Percentiles rank a stretch among this genome's conserved stretches.
These are phyloP conservation scores for Candida gigantensis DNA, from an alignment of 1,139 yeast species.

Conservation along the genomic window DNA sequence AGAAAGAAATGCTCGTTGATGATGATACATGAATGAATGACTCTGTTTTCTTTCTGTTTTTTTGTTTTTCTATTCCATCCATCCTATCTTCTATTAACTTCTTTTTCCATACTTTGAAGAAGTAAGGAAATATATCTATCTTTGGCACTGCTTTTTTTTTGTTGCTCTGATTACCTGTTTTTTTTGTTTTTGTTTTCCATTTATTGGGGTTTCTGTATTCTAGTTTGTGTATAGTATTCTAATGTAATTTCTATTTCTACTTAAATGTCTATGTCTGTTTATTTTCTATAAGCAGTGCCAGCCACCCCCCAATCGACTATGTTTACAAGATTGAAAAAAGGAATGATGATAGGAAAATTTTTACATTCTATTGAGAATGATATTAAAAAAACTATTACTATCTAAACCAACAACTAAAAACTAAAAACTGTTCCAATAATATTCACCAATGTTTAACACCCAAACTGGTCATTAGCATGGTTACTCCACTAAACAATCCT, in stretches of 20 bases:
- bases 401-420: not conserved
- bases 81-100: not conserved
- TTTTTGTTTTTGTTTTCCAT: no score
- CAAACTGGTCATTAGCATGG: conserved; percentile 74
- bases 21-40: no score
- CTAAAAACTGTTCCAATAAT: not conserved
- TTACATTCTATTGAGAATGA: not conserved
- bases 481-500: conserved; percentile 81
- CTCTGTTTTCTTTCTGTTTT: no score
- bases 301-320: no score
- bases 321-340: no score
- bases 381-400: not conserved
- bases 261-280: not conserved
- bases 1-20: conserved; percentile 36
- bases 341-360: no score
- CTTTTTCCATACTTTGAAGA: not conserved
- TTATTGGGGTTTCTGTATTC: not conserved
- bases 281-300: no score
- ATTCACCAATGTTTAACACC: conserved; percentile 41
- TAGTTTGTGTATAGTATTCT: not conserved
- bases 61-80: no score
- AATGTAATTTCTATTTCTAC: not conserved
- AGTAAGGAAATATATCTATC: not conserved
- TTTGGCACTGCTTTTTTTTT: not conserved
- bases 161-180: no score